These are phyloP conservation scores for Apiospora pterosperma DNA, from an alignment of 2,329 filamentous ascomycete species.

Conservation along the genomic window DNA sequence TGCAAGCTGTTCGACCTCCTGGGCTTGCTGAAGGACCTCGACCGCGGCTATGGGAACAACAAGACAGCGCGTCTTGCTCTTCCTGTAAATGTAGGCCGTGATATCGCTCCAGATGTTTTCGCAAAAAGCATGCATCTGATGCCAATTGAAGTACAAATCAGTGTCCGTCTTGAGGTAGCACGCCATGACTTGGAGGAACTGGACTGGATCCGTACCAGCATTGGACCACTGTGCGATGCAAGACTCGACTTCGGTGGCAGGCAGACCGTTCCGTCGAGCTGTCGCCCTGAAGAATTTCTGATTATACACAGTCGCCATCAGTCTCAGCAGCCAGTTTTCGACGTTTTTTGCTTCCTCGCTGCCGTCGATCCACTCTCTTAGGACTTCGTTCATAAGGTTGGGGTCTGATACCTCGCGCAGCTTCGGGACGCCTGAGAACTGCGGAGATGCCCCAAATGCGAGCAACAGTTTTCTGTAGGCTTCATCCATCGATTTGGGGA, in stretches of 20 bases:
- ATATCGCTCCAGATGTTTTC: not conserved
- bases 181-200: not conserved
- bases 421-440: not conserved
- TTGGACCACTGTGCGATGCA: not conserved
- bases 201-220: not conserved
- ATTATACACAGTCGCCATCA: not conserved
- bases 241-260: not conserved
- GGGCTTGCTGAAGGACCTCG: not conserved
- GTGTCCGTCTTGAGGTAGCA: not conserved
- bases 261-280: not conserved
- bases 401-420: not conserved
- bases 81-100: not conserved
- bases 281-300: not conserved
- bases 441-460: no score
- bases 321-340: not conserved
- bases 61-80: not conserved
- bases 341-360: not conserved
- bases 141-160: not conserved
- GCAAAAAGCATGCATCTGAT: not conserved
- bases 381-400: not conserved
- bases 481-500: not conserved
- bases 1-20: not conserved
- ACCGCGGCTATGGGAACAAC: not conserved
- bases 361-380: not conserved
- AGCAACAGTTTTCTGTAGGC: not conserved